Base-by-base conservation (phyloP, 1,139 yeast species). In the Protomyces gravidus region DNA sequence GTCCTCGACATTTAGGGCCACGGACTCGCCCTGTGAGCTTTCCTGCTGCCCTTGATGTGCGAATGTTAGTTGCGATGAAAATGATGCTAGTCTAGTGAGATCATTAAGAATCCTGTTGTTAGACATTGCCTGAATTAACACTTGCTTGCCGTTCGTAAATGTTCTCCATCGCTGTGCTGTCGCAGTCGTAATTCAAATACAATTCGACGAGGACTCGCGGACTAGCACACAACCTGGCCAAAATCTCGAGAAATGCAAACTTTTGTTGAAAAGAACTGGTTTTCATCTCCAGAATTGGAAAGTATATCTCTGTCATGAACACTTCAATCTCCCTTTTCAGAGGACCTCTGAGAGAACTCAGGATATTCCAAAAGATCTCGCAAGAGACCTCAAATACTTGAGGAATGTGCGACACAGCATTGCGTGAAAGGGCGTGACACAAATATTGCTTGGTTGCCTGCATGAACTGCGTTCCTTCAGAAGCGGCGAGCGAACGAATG, bases 121-220 rank as follows among this genome's bases (percentile, higher is more conserved):
- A 53, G 26, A 26, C 32, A 7, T 84, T 62, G 86, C 74, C 65
- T 80, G n/a, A n/a, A n/a, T n/a, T n/a, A n/a, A n/a, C n/a, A n/a
- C n/a, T n/a, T n/a, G n/a, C n/a, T n/a, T 9, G 46, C 58, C 58
- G 79, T 72, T 94, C 98, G 71, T 92, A 89, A 55, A 90, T 78
- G 70, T 92, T 92, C 51, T 95, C 88, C 78, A 85, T 81, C 5
- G 81, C 76, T 17, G 85, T 79, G 13, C 73, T 68, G 70, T 89
- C 96, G 75, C 99, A 94, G 71, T 94, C 99, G 71, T 92, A 94
- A 71, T 94, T 94, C 68, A 94, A 79, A 69, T 90, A 94, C 64
- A 92, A 82, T 72, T 94, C 99, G 62, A 94, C 89, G 62, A 94
- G 76, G 39, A 95, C 86, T 65, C 96, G 79, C 39, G 97, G 95